Base-by-base conservation (phyloP, 495 filamentous ascomycete genomes). In the Lasiosphaeriaceae sp. region DNA sequence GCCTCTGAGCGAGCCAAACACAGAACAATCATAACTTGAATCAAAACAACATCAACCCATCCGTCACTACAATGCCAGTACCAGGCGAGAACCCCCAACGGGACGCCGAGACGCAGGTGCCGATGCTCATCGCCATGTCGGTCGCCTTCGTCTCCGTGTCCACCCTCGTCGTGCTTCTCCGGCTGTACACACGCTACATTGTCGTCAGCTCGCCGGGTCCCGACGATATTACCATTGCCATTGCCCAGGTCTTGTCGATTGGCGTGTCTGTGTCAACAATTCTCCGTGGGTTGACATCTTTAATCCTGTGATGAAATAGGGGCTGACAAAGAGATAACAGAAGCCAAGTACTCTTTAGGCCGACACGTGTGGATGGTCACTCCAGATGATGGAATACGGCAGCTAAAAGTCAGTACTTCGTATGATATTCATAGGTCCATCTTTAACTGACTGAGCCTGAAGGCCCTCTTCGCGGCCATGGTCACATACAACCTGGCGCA, bases 401-500 rank as follows among this genome's bases (percentile, higher is more conserved):
- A 66, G 52, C 54, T 66, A 24, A 60, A 66, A 54, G 63, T 66
- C 14, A 7, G 45, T 46, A 11, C 14, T 7, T 26, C 24, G 39
- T n/a, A 21, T 2, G 26, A 9, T 31, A 12, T 35, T 24, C 49
- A n/a, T 39, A 55, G 35, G 22, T 14, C 22, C 26, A 16, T 39
- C 29, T 22, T 34, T 34, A 14, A 22, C 21, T 43, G 7, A 35
- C 31, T 34, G 3, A 16, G 12, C 41, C 29, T 23, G 7, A 37
- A 66, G 63, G 53, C 52, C 8, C 59, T 66, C 45, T 58, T 60
- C 44, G 59, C 59, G 0, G 54, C 56, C 29, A 62, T 62, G 39
- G 31, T 56, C 16, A 62, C 55, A 37, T 63, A 63, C 61, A 63
- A 63, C 47, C 35, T 54, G 0, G 54, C 66, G 2, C 66, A 71